Percentiles rank a stretch among this genome's conserved stretches.
These are phyloP conservation scores for Colletotrichum echinochloae DNA, from an alignment of 2,329 filamentous ascomycete genomes.

Conservation along the genomic window DNA sequence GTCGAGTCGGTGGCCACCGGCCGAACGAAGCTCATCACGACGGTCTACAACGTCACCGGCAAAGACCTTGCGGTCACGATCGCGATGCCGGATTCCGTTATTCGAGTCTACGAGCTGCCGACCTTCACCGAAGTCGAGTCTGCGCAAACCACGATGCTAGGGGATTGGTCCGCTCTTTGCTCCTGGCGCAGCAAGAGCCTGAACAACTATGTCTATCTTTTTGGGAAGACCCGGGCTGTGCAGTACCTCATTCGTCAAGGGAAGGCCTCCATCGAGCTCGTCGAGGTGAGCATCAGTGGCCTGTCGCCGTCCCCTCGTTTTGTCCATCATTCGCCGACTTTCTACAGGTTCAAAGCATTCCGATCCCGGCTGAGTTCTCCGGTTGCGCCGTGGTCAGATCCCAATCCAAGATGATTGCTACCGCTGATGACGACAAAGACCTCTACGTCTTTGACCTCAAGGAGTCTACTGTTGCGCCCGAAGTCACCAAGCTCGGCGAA, in stretches of 20 bases:
- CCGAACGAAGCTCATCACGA: slow-evolving; percentile 59
- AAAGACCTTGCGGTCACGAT: slow-evolving; percentile 56
- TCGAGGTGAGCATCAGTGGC: slow-evolving; percentile 48
- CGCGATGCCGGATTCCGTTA: slow-evolving; percentile 56
- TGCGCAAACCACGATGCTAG: slow-evolving; percentile 51
- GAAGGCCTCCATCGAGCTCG: slow-evolving; percentile 48
- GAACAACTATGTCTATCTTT: slow-evolving; percentile 59
- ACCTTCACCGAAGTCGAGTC: slow-evolving; percentile 48
- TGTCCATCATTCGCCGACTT: not conserved
- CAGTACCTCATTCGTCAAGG: slow-evolving; percentile 53
- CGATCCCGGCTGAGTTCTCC: slow-evolving; percentile 55
- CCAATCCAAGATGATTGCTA: slow-evolving; percentile 54
- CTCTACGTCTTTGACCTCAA: slow-evolving; percentile 54
- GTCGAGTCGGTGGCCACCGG: slow-evolving; percentile 51
- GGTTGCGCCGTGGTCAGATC: slow-evolving; percentile 56
- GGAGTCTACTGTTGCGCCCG: slow-evolving; percentile 53
- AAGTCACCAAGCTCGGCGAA: slow-evolving; percentile 52
- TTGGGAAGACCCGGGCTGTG: slow-evolving; percentile 56
- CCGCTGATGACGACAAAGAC: slow-evolving; percentile 51
- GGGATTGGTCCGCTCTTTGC: slow-evolving; percentile 62
- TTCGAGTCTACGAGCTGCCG: slow-evolving; percentile 54
- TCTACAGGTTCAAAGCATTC: slow-evolving; percentile 56
- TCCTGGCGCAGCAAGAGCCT: slow-evolving; percentile 56
- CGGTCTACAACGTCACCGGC: slow-evolving; percentile 51
- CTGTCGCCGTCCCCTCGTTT: not conserved